Evolutionary conservation across 2,329 filamentous ascomycete species (phyloP).

Genomic region (Coleophoma crateriformis): DNA sequence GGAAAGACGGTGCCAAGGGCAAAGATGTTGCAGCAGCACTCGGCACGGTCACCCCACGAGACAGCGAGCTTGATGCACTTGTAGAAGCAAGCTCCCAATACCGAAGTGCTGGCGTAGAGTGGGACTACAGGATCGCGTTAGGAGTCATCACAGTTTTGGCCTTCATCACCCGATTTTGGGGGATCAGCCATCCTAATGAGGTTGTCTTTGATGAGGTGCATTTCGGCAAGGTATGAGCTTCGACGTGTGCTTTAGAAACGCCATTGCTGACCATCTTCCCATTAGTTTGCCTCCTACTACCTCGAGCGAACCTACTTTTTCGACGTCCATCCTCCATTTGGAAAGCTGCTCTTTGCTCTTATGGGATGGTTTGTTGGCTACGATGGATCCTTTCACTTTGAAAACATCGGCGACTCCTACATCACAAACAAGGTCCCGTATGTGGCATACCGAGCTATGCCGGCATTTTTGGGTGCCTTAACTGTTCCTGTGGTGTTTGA

Average conservation of each 20-base stretch:
- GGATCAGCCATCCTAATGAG: constrained; percentile 90
- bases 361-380: constrained; percentile 98
- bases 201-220: constrained; percentile 99
- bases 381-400: constrained; percentile 94
- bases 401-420: constrained; percentile 99
- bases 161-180: constrained; percentile 92
- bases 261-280: constrained; percentile 6
- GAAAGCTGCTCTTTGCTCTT: constrained; percentile 94
- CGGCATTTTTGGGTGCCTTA: constrained; percentile 83
- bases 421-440: constrained; percentile 96
- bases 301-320: constrained; percentile 98
- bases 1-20: constrained; percentile 45
- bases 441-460: constrained; percentile 89
- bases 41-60: constrained; percentile 23
- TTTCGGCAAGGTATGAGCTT: constrained; percentile 82
- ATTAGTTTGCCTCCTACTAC: constrained; percentile 71
- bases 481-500: constrained; percentile 92
- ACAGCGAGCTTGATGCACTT: constrained; percentile 44
- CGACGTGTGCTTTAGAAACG: neutral
- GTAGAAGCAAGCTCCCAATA: constrained; percentile 34
- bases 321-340: constrained; percentile 97
- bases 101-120: constrained; percentile 50
- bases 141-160: constrained; percentile 73
- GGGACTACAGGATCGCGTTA: constrained; percentile 79
- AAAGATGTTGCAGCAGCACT: constrained; percentile 31